Evolutionary conservation across 331 rosid species (phyloP).

Genomic region (Cydonia oblonga): DNA sequence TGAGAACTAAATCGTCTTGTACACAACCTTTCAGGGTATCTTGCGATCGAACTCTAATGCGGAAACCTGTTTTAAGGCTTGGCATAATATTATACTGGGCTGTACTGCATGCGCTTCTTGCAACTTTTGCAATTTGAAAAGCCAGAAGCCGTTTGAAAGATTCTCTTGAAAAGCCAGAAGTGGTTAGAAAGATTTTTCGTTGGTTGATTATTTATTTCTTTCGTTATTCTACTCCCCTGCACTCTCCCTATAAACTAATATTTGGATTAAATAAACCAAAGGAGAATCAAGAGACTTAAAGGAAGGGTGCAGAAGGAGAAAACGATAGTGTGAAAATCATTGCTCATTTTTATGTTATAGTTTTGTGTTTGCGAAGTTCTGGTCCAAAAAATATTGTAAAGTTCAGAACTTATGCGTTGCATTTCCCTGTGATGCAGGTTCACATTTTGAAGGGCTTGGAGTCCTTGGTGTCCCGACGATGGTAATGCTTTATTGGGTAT

Average conservation of each 20-base stretch:
- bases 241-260: no score
- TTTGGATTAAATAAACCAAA: no score
- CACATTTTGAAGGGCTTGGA: slow-evolving; percentile 3
- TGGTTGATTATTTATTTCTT: neutral
- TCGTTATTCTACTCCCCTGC: no score
- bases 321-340: no score
- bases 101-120: slow-evolving; percentile 71
- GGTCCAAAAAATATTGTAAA: neutral
- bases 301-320: no score
- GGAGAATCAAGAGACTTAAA: no score
- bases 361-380: no score
- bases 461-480: neutral
- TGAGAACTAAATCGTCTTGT: slow-evolving; percentile 5
- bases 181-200: slow-evolving; percentile 18
- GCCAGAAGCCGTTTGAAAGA: slow-evolving; percentile 19
- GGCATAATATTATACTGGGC: slow-evolving; percentile 86
- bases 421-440: slow-evolving; percentile 24
- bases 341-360: no score
- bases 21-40: slow-evolving; percentile 58
- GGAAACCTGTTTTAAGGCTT: slow-evolving; percentile 77
- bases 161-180: slow-evolving; percentile 28
- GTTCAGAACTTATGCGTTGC: neutral
- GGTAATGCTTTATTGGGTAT: neutral
- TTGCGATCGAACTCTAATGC: slow-evolving; percentile 90
- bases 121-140: slow-evolving; percentile 61